These are phyloP conservation scores for Quercus glauca DNA, from an alignment of 306 rosid genomes.

Conservation along the genomic window DNA sequence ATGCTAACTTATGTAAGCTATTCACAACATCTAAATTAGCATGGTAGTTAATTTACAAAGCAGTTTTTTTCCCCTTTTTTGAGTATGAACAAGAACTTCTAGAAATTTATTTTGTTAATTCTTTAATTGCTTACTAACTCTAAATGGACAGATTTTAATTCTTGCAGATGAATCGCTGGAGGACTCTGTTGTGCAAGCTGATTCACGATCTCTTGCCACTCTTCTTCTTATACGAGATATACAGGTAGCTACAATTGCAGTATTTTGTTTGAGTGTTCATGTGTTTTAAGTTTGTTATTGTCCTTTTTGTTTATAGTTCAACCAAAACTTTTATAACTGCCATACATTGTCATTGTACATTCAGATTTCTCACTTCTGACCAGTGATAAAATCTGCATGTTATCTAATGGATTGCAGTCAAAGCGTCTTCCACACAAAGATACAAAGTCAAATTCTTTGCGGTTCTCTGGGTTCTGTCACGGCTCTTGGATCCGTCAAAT, in stretches of 20 bases:
- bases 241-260: constrained; percentile 57
- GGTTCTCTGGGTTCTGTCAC: constrained; percentile 83
- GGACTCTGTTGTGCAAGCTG: constrained; percentile 96
- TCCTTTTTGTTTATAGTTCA: background rate
- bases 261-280: constrained; percentile 1
- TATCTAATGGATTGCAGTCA: constrained; percentile 50
- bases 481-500: constrained; percentile 95
- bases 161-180: constrained; percentile 98
- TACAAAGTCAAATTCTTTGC: constrained; percentile 52
- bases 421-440: constrained; percentile 85
- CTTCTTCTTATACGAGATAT: constrained; percentile 97
- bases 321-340: background rate
- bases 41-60: background rate
- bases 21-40: background rate
- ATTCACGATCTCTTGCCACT: constrained; percentile 93
- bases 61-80: background rate
- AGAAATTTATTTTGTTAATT: background rate
- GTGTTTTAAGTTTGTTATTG: background rate
- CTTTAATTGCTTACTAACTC: constrained; percentile 57
- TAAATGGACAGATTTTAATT: constrained; percentile 80
- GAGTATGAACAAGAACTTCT: background rate
- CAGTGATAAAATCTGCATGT: constrained; percentile 15
- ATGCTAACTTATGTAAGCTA: background rate
- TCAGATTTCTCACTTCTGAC: background rate
- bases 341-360: background rate